Evolutionary conservation across 2,329 filamentous ascomycete genomes (phyloP).

Genomic region (Monosporascus ibericus): DNA sequence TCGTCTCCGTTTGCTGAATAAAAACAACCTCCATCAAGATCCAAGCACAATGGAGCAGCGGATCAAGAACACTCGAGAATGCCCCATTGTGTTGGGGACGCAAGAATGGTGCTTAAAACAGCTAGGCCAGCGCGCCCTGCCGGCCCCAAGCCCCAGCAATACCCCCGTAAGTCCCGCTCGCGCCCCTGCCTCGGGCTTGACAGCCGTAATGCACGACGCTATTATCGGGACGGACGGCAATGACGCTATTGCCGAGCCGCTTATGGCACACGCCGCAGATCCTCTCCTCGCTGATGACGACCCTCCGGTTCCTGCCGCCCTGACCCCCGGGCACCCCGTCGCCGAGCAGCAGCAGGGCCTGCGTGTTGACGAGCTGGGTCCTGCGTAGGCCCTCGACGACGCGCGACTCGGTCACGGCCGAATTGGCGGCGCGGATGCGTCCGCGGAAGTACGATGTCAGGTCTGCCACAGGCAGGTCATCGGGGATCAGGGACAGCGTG

Average conservation of each 20-base stretch:
- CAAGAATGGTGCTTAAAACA: no score
- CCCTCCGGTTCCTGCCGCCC: constrained; percentile 54
- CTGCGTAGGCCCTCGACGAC: constrained; percentile 72
- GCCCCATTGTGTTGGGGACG: no score
- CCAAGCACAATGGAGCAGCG: no score
- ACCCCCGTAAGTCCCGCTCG: constrained; percentile 28
- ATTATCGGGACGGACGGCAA: constrained; percentile 82
- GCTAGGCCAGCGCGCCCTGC: constrained; percentile 8
- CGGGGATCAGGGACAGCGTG: constrained; percentile 79
- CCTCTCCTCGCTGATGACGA: constrained; percentile 79
- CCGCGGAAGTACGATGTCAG: constrained; percentile 89
- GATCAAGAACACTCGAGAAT: no score
- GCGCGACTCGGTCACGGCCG: constrained; percentile 70
- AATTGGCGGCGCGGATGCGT: constrained; percentile 80
- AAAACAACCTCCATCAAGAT: no score
- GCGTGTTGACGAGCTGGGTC: constrained; percentile 71
- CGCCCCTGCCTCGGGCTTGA: constrained; percentile 39
- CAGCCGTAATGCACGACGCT: constrained; percentile 79
- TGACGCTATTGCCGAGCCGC: constrained; percentile 81
- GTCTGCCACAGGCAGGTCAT: constrained; percentile 68
- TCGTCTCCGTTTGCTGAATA: no score
- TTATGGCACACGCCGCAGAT: constrained; percentile 93
- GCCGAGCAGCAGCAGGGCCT: constrained; percentile 68
- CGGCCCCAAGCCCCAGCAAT: constrained; percentile 25
- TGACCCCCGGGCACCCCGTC: constrained; percentile 50